Base-by-base conservation (phyloP, 441 rosid species). In the Populus tomentosa region DNA sequence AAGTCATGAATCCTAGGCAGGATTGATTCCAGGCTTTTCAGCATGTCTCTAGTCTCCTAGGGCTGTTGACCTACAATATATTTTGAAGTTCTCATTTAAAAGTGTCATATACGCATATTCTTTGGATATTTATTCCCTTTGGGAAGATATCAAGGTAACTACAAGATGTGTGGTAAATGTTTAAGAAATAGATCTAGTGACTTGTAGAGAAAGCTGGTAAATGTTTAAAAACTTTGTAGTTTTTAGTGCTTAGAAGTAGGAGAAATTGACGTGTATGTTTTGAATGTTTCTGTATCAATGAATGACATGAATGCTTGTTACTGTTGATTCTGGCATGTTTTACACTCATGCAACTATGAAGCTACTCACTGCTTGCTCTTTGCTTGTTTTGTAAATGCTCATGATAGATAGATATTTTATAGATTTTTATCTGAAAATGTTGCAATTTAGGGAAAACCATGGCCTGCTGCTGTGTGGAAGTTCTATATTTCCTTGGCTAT, bases 401-500 rank as follows among this genome's bases (percentile, higher is more conserved):
- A 53, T 63, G 36, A 13, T 67, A 67, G 73, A 32, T 61, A 6
- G 18, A 16, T 18, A 36, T 73, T 42, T 36, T 5, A 13, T 75
- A 23, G 6, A 23, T 46, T 21, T 74, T 10, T 1, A 65, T 9
- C 75, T 73, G 75, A 46, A 81, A 74, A 76, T 82, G 65, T 80
- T 79, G 75, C 75, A 70, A 82, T 84, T 72, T 72, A 95, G 99
- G 91, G 94, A 63, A 95, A 85, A 86, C 82, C 89, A 38, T 95
- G 99, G 99, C 98, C 99, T 71, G 91, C 88, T 73, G 86, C 82
- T 77, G 82, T 85, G 71, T 95, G 99, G 99, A 95, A 94, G 85
- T 94, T 95, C 91, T 90, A 95, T 76, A 70, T 92, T 65, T 91
- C 28, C 28, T 91, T 95, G 84, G 90, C 93, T 67, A 11, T 95